Evolutionary conservation across 1,284 basidiomycete species (phyloP).

Genomic region (Apiotrichum veenhuisii): DNA sequence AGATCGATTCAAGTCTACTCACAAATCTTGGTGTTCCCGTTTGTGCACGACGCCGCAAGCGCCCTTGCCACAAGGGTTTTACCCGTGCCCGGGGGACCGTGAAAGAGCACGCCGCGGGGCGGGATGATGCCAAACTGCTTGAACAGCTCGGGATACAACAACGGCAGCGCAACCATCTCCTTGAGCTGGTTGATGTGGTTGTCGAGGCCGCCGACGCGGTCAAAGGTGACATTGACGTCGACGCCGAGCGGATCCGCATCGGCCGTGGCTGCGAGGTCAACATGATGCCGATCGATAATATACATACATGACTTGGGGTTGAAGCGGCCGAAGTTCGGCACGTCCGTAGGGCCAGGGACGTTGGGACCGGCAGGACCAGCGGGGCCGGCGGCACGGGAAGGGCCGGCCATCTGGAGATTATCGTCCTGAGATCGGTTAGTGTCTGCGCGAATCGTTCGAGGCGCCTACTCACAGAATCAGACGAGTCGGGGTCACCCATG

Average conservation of each 20-base stretch:
- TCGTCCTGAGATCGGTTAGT: background rate
- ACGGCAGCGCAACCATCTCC: constrained; percentile 95
- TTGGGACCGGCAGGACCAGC: constrained; percentile 66
- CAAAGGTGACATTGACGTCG: constrained; percentile 89
- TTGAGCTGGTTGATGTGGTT: constrained; percentile 95
- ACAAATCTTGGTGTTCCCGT: constrained; percentile 75
- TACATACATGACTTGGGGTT: constrained; percentile 41
- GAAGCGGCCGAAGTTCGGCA: constrained; percentile 46
- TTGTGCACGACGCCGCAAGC: constrained; percentile 87
- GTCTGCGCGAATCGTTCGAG: background rate
- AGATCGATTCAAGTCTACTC: constrained; percentile 57
- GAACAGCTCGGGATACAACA: constrained; percentile 96
- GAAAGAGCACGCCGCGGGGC: constrained; percentile 94
- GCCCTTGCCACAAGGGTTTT: constrained; percentile 92
- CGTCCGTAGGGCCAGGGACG: constrained; percentile 59
- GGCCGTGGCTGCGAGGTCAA: constrained; percentile 62
- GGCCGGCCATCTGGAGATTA: constrained; percentile 5
- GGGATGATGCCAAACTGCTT: constrained; percentile 92
- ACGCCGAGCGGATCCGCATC: constrained; percentile 95
- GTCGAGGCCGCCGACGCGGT: constrained; percentile 95
- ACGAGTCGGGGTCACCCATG: constrained; percentile 44
- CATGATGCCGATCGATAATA: constrained; percentile 32
- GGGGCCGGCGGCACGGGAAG: constrained; percentile 1
- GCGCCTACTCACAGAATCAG: constrained; percentile 37
- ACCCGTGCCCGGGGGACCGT: constrained; percentile 84